Evolutionary conservation across 2,329 filamentous ascomycete genomes (phyloP).

Genomic region (Hymenoscyphus salicellus): DNA sequence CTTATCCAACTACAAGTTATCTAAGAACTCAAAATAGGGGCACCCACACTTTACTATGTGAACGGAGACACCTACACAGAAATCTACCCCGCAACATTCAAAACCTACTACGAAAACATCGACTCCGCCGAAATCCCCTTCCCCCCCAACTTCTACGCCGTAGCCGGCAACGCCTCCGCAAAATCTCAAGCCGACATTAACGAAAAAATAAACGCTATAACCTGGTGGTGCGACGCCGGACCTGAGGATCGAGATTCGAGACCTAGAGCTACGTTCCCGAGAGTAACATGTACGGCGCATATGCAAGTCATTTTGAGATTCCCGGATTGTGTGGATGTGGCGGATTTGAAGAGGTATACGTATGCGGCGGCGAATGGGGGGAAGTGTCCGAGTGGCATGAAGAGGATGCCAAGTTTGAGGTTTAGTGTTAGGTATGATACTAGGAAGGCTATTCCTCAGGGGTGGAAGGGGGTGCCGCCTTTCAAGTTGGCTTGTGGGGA

Average conservation of each 20-base stretch:
- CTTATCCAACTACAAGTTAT: too few relatives aligned
- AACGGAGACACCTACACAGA: conserved; percentile 36
- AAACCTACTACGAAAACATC: conserved; percentile 45
- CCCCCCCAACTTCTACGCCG: conserved; percentile 43
- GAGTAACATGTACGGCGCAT: conserved; percentile 40
- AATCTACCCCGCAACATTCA: conserved; percentile 41
- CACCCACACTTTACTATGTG: conserved; percentile 41
- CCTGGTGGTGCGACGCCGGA: conserved; percentile 39
- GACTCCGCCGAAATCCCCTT: conserved; percentile 45
- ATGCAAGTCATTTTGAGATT: conserved; percentile 45
- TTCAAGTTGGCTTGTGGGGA: conserved; percentile 25
- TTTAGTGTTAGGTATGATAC: conserved; percentile 48
- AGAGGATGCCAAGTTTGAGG: conserved; percentile 46
- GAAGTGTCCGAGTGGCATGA: conserved; percentile 43
- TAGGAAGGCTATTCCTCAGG: conserved; percentile 41
- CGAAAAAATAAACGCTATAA: conserved; percentile 31
- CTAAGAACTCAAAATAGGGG: conserved; percentile 35
- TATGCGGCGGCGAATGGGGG: conserved; percentile 30
- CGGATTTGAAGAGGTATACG: conserved; percentile 30
- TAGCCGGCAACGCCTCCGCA: conserved; percentile 42
- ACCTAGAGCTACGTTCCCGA: conserved; percentile 33
- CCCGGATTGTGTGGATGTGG: conserved; percentile 42
- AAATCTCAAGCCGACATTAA: conserved; percentile 35
- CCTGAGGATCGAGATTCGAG: conserved; percentile 23
- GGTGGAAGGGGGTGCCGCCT: conserved; percentile 44